Conservation (phyloP, 2,329 filamentous ascomycete genomes). For the Emydomyces testavorans region DNA sequence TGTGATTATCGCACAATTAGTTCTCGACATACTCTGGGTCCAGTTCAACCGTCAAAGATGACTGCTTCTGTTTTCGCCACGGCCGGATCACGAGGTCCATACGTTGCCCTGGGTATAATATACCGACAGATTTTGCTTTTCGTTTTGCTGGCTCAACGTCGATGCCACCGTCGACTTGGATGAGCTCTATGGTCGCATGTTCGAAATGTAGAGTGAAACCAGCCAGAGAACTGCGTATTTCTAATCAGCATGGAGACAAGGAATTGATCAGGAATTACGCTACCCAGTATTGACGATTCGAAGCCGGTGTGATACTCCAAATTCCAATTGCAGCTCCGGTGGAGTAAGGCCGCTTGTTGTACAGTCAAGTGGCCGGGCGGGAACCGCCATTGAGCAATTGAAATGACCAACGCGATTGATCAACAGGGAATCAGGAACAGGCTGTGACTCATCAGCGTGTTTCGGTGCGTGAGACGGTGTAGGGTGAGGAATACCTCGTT, state of each 20-base stretch:
- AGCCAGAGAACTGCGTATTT: conserved; percentile 27
- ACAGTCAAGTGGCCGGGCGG: conserved; percentile 38
- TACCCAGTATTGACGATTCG: conserved; percentile 39
- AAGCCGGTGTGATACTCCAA: conserved; percentile 25
- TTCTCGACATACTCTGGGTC: conserved; percentile 28
- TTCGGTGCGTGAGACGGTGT: background rate
- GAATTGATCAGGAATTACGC: background rate
- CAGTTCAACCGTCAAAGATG: conserved; percentile 25
- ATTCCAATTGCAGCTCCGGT: conserved; percentile 22
- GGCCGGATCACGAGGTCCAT: conserved; percentile 32
- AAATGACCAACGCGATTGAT: conserved; percentile 40
- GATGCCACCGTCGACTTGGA: conserved; percentile 36
- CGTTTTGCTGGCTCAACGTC: conserved; percentile 19
- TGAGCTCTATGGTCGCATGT: conserved; percentile 23
- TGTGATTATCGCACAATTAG: conserved; percentile 11
- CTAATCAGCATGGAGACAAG: background rate
- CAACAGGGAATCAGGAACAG: conserved; percentile 39
- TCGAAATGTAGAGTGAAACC: conserved; percentile 30
- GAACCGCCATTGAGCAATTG: conserved; percentile 37
- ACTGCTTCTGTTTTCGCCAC: conserved; percentile 11
- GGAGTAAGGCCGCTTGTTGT: conserved; percentile 19
- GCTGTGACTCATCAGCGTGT: conserved; percentile 23
- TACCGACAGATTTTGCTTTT: conserved; percentile 28
- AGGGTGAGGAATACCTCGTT: conserved; percentile 27
- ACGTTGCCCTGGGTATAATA: conserved; percentile 37